phyloP scores from a whole-genome alignment of 192 early-diverging fungal genomes.

The Entophlyctis luteolus region DNA sequence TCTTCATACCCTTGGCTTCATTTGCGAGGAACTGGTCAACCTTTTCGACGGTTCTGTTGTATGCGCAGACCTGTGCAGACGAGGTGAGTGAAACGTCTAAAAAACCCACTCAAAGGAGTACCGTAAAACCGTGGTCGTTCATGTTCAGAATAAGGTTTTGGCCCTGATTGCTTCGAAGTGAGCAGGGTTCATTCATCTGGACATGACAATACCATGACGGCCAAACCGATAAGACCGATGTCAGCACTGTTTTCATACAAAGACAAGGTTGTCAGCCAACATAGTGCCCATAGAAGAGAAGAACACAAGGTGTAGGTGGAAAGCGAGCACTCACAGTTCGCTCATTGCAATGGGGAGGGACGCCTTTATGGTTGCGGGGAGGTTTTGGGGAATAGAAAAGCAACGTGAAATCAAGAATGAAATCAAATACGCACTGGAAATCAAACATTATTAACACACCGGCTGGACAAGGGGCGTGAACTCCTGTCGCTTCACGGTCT shows the following conservation, averaged over 20 bases:
- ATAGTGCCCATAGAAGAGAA: not conserved
- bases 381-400: not conserved
- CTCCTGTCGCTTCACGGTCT: too few species aligned
- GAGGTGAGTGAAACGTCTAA: not conserved
- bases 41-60: constrained; percentile 92
- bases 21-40: constrained; percentile 89
- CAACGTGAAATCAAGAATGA: not conserved
- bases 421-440: too few species aligned
- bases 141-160: constrained; percentile 99
- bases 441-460: too few species aligned
- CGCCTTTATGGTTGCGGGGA: not conserved
- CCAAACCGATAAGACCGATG: constrained; percentile 97
- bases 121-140: constrained; percentile 89
- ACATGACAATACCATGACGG: constrained; percentile 87
- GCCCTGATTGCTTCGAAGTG: constrained; percentile 58
- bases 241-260: constrained; percentile 60
- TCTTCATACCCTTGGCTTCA: constrained; percentile 87
- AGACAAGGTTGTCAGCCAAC: not conserved
- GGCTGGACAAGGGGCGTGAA: too few species aligned
- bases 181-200: not conserved
- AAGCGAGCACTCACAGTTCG: not conserved
- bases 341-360: not conserved
- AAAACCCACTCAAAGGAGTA: constrained; percentile 1
- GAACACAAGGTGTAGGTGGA: not conserved
- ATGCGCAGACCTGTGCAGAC: constrained; percentile 69